Percentiles rank a stretch among this genome's conserved stretches.
Evolutionary conservation across 2,329 filamentous ascomycete genomes (phyloP).

Genomic region (Alternaria incomplexa): DNA sequence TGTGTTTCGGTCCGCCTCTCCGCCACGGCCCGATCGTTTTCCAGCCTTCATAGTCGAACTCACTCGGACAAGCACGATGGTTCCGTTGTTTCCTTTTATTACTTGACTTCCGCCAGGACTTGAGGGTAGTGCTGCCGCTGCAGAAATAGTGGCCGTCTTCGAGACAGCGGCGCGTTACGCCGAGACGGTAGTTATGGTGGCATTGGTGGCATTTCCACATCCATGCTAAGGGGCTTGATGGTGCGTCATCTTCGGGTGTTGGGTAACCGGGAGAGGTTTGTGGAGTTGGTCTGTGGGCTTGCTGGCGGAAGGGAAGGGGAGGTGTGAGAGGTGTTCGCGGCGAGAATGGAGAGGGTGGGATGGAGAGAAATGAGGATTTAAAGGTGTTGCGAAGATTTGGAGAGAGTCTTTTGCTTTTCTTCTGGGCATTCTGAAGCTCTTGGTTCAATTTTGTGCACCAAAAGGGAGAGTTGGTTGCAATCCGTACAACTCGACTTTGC

Average conservation of each 20-base stretch:
- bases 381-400: constrained; percentile 48
- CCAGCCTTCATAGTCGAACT: constrained; percentile 63
- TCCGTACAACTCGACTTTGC: not conserved
- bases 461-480: no score
- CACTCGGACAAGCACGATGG: constrained; percentile 54
- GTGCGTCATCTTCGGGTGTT: constrained; percentile 26
- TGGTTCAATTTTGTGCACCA: not conserved
- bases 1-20: constrained; percentile 18
- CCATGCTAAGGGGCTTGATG: constrained; percentile 51
- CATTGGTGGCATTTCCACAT: constrained; percentile 63
- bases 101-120: constrained; percentile 33
- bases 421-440: not conserved
- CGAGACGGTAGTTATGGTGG: constrained; percentile 54
- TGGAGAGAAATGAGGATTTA: constrained; percentile 52
- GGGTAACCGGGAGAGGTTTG: constrained; percentile 14
- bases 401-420: not conserved
- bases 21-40: constrained; percentile 55
- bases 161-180: constrained; percentile 59
- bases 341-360: constrained; percentile 54
- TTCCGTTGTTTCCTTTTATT: constrained; percentile 22
- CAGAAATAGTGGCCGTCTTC: constrained; percentile 63
- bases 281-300: not conserved
- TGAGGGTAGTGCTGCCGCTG: constrained; percentile 52
- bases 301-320: not conserved
- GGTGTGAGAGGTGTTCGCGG: constrained; percentile 36